These are phyloP conservation scores for Pichiaceae sp. DNA, from an alignment of 1,139 yeast species.

Conservation along the genomic window DNA sequence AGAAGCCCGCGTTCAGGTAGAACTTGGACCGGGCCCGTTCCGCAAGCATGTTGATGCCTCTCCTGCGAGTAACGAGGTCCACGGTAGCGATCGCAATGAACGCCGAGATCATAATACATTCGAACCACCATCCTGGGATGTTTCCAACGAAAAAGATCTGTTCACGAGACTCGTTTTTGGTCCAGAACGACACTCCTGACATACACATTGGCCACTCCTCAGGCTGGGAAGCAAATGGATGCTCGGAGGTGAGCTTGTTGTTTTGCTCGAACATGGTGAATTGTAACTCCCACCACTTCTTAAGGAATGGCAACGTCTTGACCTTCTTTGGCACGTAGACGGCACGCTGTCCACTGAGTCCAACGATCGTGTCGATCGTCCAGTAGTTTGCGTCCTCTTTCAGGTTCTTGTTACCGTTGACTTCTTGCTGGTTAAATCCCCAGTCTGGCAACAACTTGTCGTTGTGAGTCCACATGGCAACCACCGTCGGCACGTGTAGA, in stretches of 20 bases:
- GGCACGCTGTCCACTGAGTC: conserved; percentile 55
- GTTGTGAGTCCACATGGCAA: conserved; percentile 92
- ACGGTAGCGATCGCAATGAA: conserved; percentile 58
- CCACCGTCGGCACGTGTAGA: conserved; percentile 78
- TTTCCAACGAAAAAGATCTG: conserved; percentile 93
- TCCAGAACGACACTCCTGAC: conserved; percentile 96
- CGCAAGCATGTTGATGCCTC: conserved; percentile 52
- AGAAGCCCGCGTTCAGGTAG: conserved; percentile 76
- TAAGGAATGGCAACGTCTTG: conserved; percentile 59
- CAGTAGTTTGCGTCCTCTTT: conserved; percentile 63
- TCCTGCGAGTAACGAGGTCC: conserved; percentile 72
- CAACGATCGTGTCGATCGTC: conserved; percentile 67
- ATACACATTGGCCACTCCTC: conserved; percentile 88
- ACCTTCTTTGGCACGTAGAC: conserved; percentile 50
- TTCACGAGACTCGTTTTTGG: conserved; percentile 43
- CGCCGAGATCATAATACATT: conserved; percentile 58
- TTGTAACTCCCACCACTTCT: conserved; percentile 88
- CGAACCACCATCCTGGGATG: conserved; percentile 87
- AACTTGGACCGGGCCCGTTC: conserved; percentile 63
- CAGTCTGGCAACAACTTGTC: conserved; percentile 83
- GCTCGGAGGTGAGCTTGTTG: conserved; percentile 77
- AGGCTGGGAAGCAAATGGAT: conserved; percentile 95
- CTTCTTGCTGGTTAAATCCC: conserved; percentile 89
- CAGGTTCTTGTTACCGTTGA: conserved; percentile 85
- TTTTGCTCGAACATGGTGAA: conserved; percentile 85